Evolutionary conservation across 805 yeast genomes (phyloP).

Genomic region (Limtongia smithiae): DNA sequence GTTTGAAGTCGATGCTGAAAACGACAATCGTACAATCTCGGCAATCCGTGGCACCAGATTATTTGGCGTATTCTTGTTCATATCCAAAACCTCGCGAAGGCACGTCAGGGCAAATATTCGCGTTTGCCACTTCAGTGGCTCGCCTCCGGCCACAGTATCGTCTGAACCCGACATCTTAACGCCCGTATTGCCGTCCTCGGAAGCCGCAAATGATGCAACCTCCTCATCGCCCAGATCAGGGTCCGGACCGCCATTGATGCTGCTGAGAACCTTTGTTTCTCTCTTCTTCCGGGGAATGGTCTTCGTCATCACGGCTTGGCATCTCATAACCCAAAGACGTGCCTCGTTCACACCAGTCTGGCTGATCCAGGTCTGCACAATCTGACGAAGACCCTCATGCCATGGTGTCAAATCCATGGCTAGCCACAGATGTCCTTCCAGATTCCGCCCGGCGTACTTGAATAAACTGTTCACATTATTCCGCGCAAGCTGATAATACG

Average conservation of each 20-base stretch:
- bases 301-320: conserved; percentile 44
- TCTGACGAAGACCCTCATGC: conserved; percentile 44
- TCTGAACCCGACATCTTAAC: conserved; percentile 28
- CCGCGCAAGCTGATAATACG: conserved; percentile 58
- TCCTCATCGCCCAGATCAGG: conserved; percentile 48
- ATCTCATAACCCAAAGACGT: conserved; percentile 54
- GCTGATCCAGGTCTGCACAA: conserved; percentile 61
- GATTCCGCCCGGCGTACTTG: conserved; percentile 39
- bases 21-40: conserved; percentile 73
- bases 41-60: conserved; percentile 36
- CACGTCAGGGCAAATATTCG: conserved; percentile 41
- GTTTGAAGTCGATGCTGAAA: conserved; percentile 74
- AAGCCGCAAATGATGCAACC: conserved; percentile 43
- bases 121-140: conserved; percentile 45
- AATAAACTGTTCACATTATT: conserved; percentile 50
- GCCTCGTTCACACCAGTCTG: conserved; percentile 45
- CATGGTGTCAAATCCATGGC: conserved; percentile 47
- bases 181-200: conserved; percentile 8
- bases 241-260: conserved; percentile 17
- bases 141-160: conserved; percentile 32
- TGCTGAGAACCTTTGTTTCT: conserved; percentile 38
- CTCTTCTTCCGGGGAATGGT: conserved; percentile 15
- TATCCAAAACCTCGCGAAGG: conserved; percentile 34
- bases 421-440: conserved; percentile 60
- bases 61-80: conserved; percentile 21